phyloP scores from a whole-genome alignment of 2,329 filamentous ascomycete genomes.

The Colletotrichum plurivorum region DNA sequence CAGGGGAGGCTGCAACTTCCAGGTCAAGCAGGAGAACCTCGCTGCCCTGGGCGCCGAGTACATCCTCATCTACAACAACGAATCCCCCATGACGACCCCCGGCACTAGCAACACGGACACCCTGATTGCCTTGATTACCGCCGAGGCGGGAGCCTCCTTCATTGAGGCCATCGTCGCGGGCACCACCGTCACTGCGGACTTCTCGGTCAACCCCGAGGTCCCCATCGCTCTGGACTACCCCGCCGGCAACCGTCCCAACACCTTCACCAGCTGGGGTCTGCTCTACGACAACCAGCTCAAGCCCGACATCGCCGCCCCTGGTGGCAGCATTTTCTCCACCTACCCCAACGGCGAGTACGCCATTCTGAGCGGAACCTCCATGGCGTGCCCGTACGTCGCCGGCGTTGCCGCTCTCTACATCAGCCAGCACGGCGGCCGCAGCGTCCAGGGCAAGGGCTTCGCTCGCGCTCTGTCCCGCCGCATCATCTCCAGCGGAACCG shows the following conservation, averaged over 20 bases:
- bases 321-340: slow-evolving; percentile 58
- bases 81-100: slow-evolving; percentile 39
- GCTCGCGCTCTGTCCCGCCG: slow-evolving; percentile 48
- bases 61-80: slow-evolving; percentile 50
- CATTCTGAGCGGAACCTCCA: slow-evolving; percentile 62
- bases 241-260: slow-evolving; percentile 52
- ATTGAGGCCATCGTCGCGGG: slow-evolving; percentile 45
- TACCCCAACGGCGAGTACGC: slow-evolving; percentile 56
- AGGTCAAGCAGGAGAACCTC: slow-evolving; percentile 47
- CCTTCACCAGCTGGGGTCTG: slow-evolving; percentile 60
- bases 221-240: slow-evolving; percentile 43
- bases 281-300: slow-evolving; percentile 59
- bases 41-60: slow-evolving; percentile 45
- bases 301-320: slow-evolving; percentile 59
- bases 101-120: slow-evolving; percentile 29
- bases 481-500: slow-evolving; percentile 52
- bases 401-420: slow-evolving; percentile 54
- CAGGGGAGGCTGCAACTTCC: slow-evolving; percentile 51
- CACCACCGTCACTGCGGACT: slow-evolving; percentile 48
- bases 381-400: slow-evolving; percentile 60
- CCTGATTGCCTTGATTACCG: slow-evolving; percentile 44
- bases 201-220: slow-evolving; percentile 45
- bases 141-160: slow-evolving; percentile 44
- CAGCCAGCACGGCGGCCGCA: slow-evolving; percentile 49
- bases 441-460: slow-evolving; percentile 48